These are phyloP conservation scores for Ophiostoma australiae DNA, from an alignment of 2,329 filamentous ascomycete species.

Conservation along the genomic window DNA sequence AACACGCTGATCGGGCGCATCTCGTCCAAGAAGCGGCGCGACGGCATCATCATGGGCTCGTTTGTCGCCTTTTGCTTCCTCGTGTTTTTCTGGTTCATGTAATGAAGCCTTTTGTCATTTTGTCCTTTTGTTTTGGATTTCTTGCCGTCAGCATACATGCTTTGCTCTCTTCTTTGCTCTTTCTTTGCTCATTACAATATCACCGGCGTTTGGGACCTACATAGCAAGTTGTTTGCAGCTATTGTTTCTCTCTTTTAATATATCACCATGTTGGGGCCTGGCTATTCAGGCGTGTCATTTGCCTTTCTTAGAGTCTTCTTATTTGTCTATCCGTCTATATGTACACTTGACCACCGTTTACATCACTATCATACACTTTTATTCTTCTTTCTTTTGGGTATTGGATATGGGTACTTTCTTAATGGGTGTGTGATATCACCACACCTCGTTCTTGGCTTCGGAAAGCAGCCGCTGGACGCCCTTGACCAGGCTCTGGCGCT, in stretches of 20 bases:
- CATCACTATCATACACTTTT: constrained; percentile 3
- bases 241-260: constrained; percentile 2
- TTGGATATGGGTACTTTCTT: background rate
- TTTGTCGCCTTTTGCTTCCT: constrained; percentile 93
- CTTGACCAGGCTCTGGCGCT: constrained; percentile 62
- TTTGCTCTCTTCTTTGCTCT: background rate
- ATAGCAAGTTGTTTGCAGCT: background rate
- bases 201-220: background rate
- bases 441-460: constrained; percentile 23
- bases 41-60: constrained; percentile 84
- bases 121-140: background rate
- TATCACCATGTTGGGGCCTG: background rate
- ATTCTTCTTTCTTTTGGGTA: background rate
- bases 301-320: background rate
- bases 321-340: background rate
- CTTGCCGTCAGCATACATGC: background rate
- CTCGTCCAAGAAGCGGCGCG: constrained; percentile 87
- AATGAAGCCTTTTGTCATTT: constrained; percentile 40
- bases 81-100: constrained; percentile 75
- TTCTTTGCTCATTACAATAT: background rate
- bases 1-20: constrained; percentile 90
- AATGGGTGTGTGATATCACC: background rate
- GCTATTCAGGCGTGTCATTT: background rate
- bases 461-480: constrained; percentile 57
- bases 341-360: background rate